Percentiles rank a stretch among this genome's conserved stretches.
phyloP scores from a whole-genome alignment of 2,329 filamentous ascomycete species.

The Ophiostoma tasmaniense region DNA sequence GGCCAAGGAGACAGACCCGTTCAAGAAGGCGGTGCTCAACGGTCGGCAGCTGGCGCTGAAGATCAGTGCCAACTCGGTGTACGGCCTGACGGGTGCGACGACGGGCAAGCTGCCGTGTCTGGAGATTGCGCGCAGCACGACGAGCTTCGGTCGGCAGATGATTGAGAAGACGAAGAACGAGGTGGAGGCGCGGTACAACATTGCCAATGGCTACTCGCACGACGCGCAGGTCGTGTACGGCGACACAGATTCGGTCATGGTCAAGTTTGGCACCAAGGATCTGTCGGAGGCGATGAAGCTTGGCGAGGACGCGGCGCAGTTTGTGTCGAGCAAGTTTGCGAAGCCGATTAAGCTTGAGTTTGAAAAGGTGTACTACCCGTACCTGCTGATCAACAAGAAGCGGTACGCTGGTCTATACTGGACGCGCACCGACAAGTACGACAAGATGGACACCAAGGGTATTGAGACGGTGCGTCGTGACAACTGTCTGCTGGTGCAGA shows the following conservation, averaged over 20 bases:
- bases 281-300: slow-evolving; percentile 85
- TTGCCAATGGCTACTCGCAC: slow-evolving; percentile 88
- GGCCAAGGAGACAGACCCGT: slow-evolving; percentile 80
- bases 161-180: slow-evolving; percentile 98
- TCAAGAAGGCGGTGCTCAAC: slow-evolving; percentile 96
- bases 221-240: slow-evolving; percentile 97
- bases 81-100: slow-evolving; percentile 92
- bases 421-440: slow-evolving; percentile 88
- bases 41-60: slow-evolving; percentile 95
- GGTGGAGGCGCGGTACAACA: slow-evolving; percentile 80
- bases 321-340: slow-evolving; percentile 83
- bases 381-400: slow-evolving; percentile 99
- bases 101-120: slow-evolving; percentile 93
- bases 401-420: slow-evolving; percentile 96
- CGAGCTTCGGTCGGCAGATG: slow-evolving; percentile 95
- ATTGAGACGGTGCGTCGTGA: slow-evolving; percentile 97
- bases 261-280: slow-evolving; percentile 90
- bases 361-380: slow-evolving; percentile 98
- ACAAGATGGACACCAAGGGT: slow-evolving; percentile 99
- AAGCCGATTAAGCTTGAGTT: slow-evolving; percentile 99
- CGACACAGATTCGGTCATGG: slow-evolving; percentile 99
- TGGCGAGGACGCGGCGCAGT: slow-evolving; percentile 84
- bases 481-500: slow-evolving; percentile 92
- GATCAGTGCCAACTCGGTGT: slow-evolving; percentile 94
- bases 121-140: slow-evolving; percentile 92